phyloP scores from a whole-genome alignment of 257 asterid genomes.

The Plantago elongata region DNA sequence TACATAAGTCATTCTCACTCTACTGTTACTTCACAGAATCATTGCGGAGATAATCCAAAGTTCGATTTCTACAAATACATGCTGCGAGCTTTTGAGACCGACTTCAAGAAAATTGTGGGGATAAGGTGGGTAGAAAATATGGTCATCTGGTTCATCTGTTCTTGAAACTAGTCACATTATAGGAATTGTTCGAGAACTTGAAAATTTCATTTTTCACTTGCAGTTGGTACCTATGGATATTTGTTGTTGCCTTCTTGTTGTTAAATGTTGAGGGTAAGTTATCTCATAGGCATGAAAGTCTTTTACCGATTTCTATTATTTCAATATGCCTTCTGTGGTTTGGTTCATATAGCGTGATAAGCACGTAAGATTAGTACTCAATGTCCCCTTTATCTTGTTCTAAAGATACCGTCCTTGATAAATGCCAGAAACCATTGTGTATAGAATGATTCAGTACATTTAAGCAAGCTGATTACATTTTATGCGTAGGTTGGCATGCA shows the following conservation, averaged over 20 bases:
- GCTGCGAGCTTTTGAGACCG: constrained; percentile 41
- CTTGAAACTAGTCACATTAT: background rate
- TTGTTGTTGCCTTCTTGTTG: constrained; percentile 60
- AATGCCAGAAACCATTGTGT: no score
- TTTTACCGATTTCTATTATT: no score
- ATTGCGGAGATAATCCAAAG: constrained; percentile 33
- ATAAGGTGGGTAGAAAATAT: constrained; percentile 29
- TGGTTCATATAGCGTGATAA: no score
- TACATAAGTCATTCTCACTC: background rate
- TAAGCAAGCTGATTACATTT: background rate
- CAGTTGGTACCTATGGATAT: constrained; percentile 80
- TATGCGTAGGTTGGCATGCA: constrained; percentile 62
- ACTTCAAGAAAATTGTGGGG: constrained; percentile 51
- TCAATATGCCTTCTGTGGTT: no score
- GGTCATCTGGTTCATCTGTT: background rate
- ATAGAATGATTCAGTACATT: no score
- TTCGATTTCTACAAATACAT: constrained; percentile 49
- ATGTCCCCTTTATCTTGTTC: no score
- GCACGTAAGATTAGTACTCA: no score
- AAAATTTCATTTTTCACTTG: constrained; percentile 1
- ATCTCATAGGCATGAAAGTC: background rate
- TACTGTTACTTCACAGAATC: constrained; percentile 22
- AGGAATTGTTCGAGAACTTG: background rate
- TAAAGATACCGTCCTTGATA: no score
- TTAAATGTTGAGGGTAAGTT: constrained; percentile 56